A percentile compares a stretch with the other conserved stretches of the same genome.
phyloP scores from a whole-genome alignment of 768 basidiomycete genomes.

The Lenzites betulinus region DNA sequence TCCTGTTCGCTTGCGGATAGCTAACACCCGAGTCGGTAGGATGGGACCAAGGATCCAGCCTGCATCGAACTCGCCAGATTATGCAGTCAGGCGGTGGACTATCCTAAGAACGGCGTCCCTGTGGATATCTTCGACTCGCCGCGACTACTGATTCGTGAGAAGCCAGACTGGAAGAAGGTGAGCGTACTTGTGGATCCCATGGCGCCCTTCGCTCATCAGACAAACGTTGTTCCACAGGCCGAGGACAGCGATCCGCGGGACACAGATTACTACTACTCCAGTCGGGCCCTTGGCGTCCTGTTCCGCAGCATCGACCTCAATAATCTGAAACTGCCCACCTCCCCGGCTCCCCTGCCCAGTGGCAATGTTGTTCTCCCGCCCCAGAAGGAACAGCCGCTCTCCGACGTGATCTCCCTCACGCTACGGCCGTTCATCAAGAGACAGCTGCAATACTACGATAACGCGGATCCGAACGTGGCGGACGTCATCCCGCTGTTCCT shows the following conservation, averaged over 20 bases:
- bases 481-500: slow-evolving; percentile 45
- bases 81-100: slow-evolving; percentile 75
- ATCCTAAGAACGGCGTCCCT: slow-evolving; percentile 73
- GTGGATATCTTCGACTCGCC: slow-evolving; percentile 58
- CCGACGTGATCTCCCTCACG: slow-evolving; percentile 28
- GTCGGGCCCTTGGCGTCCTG: slow-evolving; percentile 68
- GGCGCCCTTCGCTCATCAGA: not conserved
- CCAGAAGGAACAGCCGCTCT: slow-evolving; percentile 16
- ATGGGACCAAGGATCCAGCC: slow-evolving; percentile 58
- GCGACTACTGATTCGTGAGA: slow-evolving; percentile 57
- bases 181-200: not conserved
- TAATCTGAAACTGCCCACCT: slow-evolving; percentile 32
- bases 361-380: slow-evolving; percentile 1
- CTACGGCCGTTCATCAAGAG: slow-evolving; percentile 25
- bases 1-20: not conserved
- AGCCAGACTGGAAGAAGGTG: slow-evolving; percentile 75
- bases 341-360: slow-evolving; percentile 9
- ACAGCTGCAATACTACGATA: slow-evolving; percentile 25
- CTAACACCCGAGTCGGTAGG: slow-evolving; percentile 36
- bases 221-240: slow-evolving; percentile 12
- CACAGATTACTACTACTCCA: slow-evolving; percentile 72
- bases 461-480: slow-evolving; percentile 25
- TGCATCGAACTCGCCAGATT: slow-evolving; percentile 63
- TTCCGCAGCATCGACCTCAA: slow-evolving; percentile 62
- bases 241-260: slow-evolving; percentile 43